These are phyloP conservation scores for Lathyrus sativus DNA, from an alignment of 306 rosid genomes.

Conservation along the genomic window DNA sequence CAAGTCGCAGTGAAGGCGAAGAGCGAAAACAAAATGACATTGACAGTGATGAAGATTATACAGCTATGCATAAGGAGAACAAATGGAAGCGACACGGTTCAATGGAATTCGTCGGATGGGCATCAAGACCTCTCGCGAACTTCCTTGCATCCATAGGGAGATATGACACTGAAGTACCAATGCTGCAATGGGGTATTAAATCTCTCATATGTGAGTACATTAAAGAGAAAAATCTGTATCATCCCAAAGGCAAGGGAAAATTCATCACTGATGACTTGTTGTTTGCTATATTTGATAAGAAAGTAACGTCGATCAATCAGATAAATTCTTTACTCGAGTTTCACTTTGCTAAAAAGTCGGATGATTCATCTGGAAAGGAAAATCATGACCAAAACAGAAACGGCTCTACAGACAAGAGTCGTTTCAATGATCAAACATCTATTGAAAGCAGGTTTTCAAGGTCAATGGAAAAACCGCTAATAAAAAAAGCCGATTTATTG, in stretches of 20 bases:
- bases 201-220: constrained; percentile 54
- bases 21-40: constrained; percentile 29
- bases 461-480: constrained; percentile 32
- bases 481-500: constrained; percentile 28
- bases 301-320: constrained; percentile 31
- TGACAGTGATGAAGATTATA: constrained; percentile 23
- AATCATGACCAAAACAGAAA: constrained; percentile 25
- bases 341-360: constrained; percentile 49
- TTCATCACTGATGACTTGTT: constrained; percentile 58
- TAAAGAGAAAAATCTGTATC: constrained; percentile 51
- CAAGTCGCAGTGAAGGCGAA: constrained; percentile 7
- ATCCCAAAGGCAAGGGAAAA: constrained; percentile 43
- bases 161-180: constrained; percentile 41
- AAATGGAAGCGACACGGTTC: constrained; percentile 39
- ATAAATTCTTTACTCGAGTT: constrained; percentile 44
- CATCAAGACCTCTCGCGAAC: constrained; percentile 60
- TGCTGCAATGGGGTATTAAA: constrained; percentile 44
- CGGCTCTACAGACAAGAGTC: constrained; percentile 24
- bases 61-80: constrained; percentile 9
- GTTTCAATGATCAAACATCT: constrained; percentile 21
- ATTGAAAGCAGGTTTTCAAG: constrained; percentile 31
- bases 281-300: constrained; percentile 54
- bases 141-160: constrained; percentile 66
- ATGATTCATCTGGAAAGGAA: constrained; percentile 14
- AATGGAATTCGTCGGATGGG: constrained; percentile 52